Evolutionary conservation across 148 eudicot genomes (phyloP).

Genomic region (Chenopodium quinoa): DNA sequence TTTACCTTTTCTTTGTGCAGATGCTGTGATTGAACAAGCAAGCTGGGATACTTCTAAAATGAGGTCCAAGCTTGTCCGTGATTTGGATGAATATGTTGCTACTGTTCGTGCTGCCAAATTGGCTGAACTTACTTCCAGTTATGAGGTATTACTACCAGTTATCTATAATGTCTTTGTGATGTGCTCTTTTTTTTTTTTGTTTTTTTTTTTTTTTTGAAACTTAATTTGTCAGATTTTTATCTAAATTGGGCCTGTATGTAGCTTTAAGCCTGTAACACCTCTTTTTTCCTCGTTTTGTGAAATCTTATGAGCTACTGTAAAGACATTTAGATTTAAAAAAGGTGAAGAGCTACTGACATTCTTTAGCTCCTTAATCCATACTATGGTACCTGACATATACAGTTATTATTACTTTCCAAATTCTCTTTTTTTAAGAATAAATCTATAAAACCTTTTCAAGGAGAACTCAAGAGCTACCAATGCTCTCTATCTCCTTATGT

Average conservation of each 20-base stretch:
- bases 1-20: constrained; percentile 35
- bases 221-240: not conserved
- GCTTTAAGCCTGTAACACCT: not conserved
- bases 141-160: constrained; percentile 52
- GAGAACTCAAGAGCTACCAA: no score
- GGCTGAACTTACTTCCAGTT: constrained; percentile 73
- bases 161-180: not conserved
- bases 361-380: no score
- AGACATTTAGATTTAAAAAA: no score
- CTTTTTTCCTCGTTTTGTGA: not conserved
- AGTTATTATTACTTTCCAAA: not conserved
- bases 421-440: not conserved
- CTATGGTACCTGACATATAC: not conserved
- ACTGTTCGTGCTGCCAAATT: constrained; percentile 76
- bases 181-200: not conserved
- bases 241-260: not conserved
- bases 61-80: constrained; percentile 74
- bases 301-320: not conserved
- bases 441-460: not conserved
- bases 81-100: constrained; percentile 76
- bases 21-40: constrained; percentile 67
- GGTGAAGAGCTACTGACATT: no score
- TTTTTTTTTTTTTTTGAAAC: not conserved
- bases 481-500: not conserved
- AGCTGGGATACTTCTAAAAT: constrained; percentile 85